These are phyloP conservation scores for Combretum micranthum DNA, from an alignment of 345 rosid species.

Conservation along the genomic window DNA sequence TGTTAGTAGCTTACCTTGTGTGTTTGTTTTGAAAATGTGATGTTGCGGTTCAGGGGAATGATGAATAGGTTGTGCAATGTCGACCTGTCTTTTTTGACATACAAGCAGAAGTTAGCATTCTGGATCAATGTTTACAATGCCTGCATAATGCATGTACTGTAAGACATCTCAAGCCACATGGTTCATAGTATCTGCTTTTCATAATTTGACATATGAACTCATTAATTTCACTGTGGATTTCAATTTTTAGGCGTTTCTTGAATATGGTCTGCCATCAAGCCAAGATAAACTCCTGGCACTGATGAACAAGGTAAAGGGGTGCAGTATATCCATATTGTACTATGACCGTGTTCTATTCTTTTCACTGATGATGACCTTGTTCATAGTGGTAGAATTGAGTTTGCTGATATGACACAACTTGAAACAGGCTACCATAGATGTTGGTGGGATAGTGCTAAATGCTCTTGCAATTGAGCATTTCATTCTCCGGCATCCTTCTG, in stretches of 20 bases:
- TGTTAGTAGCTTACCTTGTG: neutral
- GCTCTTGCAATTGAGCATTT: constrained; percentile 89
- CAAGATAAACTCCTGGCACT: constrained; percentile 67
- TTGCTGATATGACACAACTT: neutral
- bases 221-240: neutral
- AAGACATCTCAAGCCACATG: constrained; percentile 24
- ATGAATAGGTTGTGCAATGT: constrained; percentile 51
- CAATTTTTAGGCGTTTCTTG: constrained; percentile 66
- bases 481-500: constrained; percentile 76
- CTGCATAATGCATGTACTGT: constrained; percentile 89
- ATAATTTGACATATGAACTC: neutral
- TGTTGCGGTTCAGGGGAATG: constrained; percentile 37
- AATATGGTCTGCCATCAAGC: constrained; percentile 75
- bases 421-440: constrained; percentile 64
- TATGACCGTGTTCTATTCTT: neutral
- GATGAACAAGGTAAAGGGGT: constrained; percentile 66
- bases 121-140: constrained; percentile 90
- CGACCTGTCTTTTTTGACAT: constrained; percentile 62
- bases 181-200: constrained; percentile 3
- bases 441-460: constrained; percentile 86
- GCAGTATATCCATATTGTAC: neutral
- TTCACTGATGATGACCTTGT: neutral
- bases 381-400: neutral
- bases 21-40: too few relatives aligned
- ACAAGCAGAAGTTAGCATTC: constrained; percentile 93